Base-by-base conservation (phyloP, 176 grass and related monocot genomes). In the Rhipidocladum racemiflorum region DNA sequence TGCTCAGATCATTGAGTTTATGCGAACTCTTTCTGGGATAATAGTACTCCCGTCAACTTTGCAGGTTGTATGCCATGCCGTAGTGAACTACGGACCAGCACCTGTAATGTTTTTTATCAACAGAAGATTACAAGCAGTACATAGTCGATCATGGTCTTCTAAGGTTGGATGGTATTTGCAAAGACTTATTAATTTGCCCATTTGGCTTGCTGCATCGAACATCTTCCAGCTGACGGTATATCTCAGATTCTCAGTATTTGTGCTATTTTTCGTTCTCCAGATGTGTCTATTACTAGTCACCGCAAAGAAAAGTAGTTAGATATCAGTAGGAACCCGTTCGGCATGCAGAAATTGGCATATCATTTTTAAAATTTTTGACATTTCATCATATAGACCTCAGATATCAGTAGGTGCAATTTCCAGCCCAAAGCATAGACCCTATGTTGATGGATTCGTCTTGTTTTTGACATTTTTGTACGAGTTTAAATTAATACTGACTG, bases 61-160 rank as follows among this genome's bases (percentile, higher is more conserved):
- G 61, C 60, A 79, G 49, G 81, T 38, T 45, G 17, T 43, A 9
- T 75, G 15, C 60, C 54, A 74, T 74, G 81, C 28, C 29, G 54
- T 51, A 61, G 4, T 34, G 7, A 60, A 71, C n/a, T 74, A 29
- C 44, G n/a, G n/a, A n/a, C n/a, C 43, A 63, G 49, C 29, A 48
- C 14, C 74, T 7, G 36, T 38, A 15, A 35, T 53, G 9, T 3
- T 75, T 67, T 59, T 62, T 7, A 61, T 60, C 20, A 60, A 64
- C 77, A 53, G 42, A 68, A 80, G 40, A 23, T 38, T 9, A 20
- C 76, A 32, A 2, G 18, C 15, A 42, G 82, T 89, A 63, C 70
- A 76, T 81, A 88, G 17, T n/a, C n/a, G n/a, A n/a, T 7, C 45
- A 39, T 53, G 27, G 30, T 74, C 48, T 72, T 49, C 68, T 84